Evolutionary conservation across 768 basidiomycete genomes (phyloP), one percentile per base, ranked within the genome.

Genomic region (Paxillus ammoniavirescens): DNA sequence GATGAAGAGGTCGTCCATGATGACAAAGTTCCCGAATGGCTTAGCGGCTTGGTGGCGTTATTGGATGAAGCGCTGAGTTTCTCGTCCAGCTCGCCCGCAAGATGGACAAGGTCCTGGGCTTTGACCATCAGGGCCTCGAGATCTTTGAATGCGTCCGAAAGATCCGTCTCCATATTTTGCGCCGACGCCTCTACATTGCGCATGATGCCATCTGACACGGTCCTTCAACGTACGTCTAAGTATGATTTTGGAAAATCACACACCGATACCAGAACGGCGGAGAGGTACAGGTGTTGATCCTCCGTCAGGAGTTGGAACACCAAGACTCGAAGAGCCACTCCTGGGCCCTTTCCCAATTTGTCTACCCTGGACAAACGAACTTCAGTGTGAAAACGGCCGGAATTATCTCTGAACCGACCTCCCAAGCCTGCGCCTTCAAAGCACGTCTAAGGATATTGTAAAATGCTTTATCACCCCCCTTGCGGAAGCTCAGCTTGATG

Each of bases 41-140:
- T 58, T 48, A 51, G 13, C 48, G 33, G 31, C 13, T 40, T 30
- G 18, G 60, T 49, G 7, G 58, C 51, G 13, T 50, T 55, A 36
- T 55, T 57, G 8, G 73, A 65, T 9, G 73, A 65, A 0, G 80
- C 79, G 7, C 86, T 85, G 23, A 97, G 77, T 57, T 83, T 89
- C 52, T 90, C 83, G 63, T 92, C 94, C 56, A 98, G 80, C 36
- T 95, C 88, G 48, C 86, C 87, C 3, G 96, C 94, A 21, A 98
- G 78, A 30, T 82, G 82, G 52, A 95, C 94, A 86, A 98, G 96
- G 60, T 95, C 93, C 58, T 84, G 87, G 1, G 94, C 93, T 65
- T 95, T 91, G 45, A 87, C 76, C 89, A 91, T 94, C 43, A 98
- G 72, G 0, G 87, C 88, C 65, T 98, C 93, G 33, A 98, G 79